Conservation (phyloP, 495 filamentous ascomycete genomes). For the Friedmanniomyces simplex region DNA sequence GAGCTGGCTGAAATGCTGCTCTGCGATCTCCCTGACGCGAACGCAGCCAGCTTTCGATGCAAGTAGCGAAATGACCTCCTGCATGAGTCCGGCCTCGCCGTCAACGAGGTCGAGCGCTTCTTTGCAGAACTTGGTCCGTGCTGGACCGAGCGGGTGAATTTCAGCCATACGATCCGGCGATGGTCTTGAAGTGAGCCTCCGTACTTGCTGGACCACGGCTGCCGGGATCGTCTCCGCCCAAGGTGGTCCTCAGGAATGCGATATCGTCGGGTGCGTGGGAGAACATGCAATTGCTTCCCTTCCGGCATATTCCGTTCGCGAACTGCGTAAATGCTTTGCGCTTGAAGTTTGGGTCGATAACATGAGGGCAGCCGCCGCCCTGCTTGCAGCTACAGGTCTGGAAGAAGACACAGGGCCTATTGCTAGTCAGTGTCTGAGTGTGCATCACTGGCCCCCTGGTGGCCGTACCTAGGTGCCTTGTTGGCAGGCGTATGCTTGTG, state of each 20-base stretch:
- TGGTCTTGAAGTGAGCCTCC: not conserved
- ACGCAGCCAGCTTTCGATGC: conserved; percentile 8
- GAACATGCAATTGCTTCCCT: not conserved
- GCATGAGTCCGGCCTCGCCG: not conserved
- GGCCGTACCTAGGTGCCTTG: not conserved
- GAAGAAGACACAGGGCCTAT: not conserved
- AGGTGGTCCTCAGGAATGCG: not conserved
- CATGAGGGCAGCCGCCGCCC: not conserved
- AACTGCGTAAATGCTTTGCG: not conserved
- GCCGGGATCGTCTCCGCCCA: not conserved
- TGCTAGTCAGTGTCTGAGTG: too few relatives aligned
- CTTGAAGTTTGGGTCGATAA: not conserved
- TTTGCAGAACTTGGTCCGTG: not conserved
- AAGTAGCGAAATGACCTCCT: conserved; percentile 4
- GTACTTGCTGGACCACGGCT: not conserved
- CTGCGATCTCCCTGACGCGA: conserved; percentile 11
- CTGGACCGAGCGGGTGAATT: not conserved
- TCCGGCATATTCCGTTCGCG: not conserved
- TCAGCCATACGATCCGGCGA: not conserved
- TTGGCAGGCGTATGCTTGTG: not conserved
- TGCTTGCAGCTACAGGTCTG: not conserved
- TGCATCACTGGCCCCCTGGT: too few relatives aligned
- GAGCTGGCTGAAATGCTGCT: conserved; percentile 5
- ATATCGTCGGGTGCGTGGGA: not conserved
- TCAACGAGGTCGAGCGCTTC: not conserved